Base-by-base conservation (phyloP, 306 rosid species). In the Cucumis melo region DNA sequence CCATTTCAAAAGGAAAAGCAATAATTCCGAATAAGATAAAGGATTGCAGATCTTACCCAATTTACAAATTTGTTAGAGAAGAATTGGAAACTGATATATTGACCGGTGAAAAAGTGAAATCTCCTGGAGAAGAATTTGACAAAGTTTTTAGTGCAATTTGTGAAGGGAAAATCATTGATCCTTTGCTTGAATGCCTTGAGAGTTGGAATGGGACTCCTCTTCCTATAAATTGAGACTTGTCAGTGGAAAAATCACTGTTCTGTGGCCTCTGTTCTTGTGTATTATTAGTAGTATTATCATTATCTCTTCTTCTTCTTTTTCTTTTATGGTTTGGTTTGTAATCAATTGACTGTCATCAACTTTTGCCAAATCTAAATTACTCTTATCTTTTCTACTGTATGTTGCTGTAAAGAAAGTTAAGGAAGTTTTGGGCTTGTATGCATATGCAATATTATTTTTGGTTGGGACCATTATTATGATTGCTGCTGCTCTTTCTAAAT, bases 121-220 rank as follows among this genome's bases (percentile, higher is more conserved):
- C 90, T 4, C 86, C 88, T 29, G 90, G 86, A 48, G 88, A 87
- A 71, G 90, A 87, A 68, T 85, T 84, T 74, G 87, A 87, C 57
- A 87, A 84, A 53, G 90, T 87, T 75, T 87, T 79, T 64, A 74
- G 79, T 77, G 90, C 90, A 64, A 75, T 87, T 17, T 61, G 82
- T 56, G 80, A 83, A 32, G 85, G 78, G 44, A 87, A 83, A 83
- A 74, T 85, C 70, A 17, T 87, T 62, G 87, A 87, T 54, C 85
- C 90, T 51, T 27, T 74, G 75, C 75, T 68, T 7, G 75, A 68
- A 44, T 68, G 75, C 36, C 38, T 68, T 8, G 36, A 44, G 7
- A 10, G 36, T 44, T 68, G 75, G 75, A 36, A 68, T 68, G 75
- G 75, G 11, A 23, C 75, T 44, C 75, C 75, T 44, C 75, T 68